Conservation (phyloP, 257 asterid genomes). For the Fraxinus pennsylvanica region DNA sequence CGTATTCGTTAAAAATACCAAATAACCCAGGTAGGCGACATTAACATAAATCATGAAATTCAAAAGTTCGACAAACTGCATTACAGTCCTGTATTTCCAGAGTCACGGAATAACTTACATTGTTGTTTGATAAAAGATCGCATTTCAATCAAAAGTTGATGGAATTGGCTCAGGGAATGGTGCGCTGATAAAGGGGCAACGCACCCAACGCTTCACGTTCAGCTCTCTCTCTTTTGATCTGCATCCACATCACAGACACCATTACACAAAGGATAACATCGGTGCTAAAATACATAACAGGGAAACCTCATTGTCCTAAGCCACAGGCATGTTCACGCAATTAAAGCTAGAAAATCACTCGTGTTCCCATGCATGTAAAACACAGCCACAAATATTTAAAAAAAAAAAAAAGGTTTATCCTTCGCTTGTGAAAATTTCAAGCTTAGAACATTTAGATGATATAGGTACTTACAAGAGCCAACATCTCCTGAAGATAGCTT, state of each 20-base stretch:
- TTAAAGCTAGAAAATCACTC: neutral
- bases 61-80: conserved; percentile 21
- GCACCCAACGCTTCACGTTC: conserved; percentile 96
- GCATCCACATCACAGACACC: conserved; percentile 24
- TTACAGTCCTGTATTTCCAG: neutral
- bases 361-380: neutral
- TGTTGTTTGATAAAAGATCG: conserved; percentile 16
- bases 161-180: conserved; percentile 57
- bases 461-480: conserved; percentile 66
- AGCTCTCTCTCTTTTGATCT: conserved; percentile 88
- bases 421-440: neutral
- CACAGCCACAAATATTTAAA: too few relatives aligned
- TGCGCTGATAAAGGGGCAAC: conserved; percentile 91
- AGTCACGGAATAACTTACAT: conserved; percentile 23
- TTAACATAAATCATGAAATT: neutral
- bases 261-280: neutral
- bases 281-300: neutral
- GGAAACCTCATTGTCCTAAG: neutral
- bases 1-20: too few relatives aligned
- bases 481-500: conserved; percentile 81
- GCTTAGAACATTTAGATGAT: neutral
- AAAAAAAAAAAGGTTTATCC: neutral
- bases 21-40: neutral
- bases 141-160: conserved; percentile 11
- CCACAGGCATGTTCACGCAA: neutral